Percentiles rank a stretch among this genome's conserved stretches.
phyloP scores from a whole-genome alignment of 768 basidiomycete genomes.

The Hypholoma sublateritium region DNA sequence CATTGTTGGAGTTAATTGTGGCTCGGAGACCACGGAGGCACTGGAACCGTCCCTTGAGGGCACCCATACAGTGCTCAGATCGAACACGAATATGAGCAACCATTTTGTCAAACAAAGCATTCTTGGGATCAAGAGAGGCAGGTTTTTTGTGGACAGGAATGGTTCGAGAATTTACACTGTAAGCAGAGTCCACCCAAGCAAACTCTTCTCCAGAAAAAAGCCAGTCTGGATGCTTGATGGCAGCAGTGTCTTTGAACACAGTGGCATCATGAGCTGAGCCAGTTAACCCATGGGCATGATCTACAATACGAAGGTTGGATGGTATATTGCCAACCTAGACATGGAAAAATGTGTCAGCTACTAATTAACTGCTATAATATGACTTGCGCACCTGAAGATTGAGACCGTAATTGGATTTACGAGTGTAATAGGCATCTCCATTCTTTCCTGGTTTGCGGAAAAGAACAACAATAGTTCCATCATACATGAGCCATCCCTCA shows the following conservation, averaged over 20 bases:
- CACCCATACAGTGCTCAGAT: slow-evolving; percentile 38
- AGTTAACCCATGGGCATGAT: too few species aligned
- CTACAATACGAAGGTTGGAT: too few species aligned
- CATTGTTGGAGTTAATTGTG: slow-evolving; percentile 24
- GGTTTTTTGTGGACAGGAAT: slow-evolving; percentile 30
- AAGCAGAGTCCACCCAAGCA: slow-evolving; percentile 23
- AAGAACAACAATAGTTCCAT: slow-evolving; percentile 33
- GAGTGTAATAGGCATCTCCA: slow-evolving; percentile 34
- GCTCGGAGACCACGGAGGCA: slow-evolving; percentile 28
- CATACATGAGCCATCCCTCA: slow-evolving; percentile 36
- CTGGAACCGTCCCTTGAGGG: slow-evolving; percentile 33
- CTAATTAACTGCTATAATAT: too few species aligned
- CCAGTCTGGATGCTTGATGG: slow-evolving; percentile 19
- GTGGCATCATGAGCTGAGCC: not conserved
- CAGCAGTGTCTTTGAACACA: slow-evolving; percentile 18
- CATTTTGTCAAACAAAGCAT: slow-evolving; percentile 26
- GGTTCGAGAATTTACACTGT: slow-evolving; percentile 1
- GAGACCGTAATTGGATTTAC: not conserved
- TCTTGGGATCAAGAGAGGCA: slow-evolving; percentile 22
- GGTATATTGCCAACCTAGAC: too few species aligned
- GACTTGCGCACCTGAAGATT: too few species aligned
- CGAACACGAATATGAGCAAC: slow-evolving; percentile 28
- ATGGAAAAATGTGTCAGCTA: too few species aligned
- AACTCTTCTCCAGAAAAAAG: slow-evolving; percentile 29
- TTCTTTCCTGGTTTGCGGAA: slow-evolving; percentile 25